phyloP scores from a whole-genome alignment of 306 rosid genomes.

The Fragaria iinumae region DNA sequence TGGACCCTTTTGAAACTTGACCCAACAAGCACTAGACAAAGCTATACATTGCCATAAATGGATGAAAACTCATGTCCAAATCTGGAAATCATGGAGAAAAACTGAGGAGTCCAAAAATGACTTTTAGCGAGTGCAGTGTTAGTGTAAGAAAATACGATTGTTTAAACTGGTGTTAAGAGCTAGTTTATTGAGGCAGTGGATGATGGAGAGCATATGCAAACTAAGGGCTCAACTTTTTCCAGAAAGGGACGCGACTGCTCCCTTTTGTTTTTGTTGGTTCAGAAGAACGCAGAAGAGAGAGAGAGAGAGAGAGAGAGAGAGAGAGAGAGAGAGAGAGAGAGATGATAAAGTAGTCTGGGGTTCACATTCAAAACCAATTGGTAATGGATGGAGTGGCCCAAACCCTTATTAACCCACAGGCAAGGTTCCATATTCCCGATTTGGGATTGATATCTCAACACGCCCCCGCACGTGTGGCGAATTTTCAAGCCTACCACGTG shows the following conservation, averaged over 20 bases:
- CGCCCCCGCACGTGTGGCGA: no score
- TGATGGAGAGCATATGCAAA: slow-evolving; percentile 4
- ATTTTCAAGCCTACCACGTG: no score
- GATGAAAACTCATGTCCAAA: neutral
- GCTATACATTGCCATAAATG: neutral
- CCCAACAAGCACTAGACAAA: neutral
- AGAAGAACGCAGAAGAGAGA: neutral
- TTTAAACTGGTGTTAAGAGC: neutral
- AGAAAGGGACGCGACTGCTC: slow-evolving; percentile 2
- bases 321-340: no score
- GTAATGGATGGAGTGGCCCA: no score
- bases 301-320: neutral
- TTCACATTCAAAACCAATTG: no score
- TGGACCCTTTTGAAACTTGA: neutral
- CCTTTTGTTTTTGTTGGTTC: slow-evolving; percentile 11
- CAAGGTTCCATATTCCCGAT: no score
- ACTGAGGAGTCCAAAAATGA: neutral
- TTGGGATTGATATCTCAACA: no score
- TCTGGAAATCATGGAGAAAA: neutral
- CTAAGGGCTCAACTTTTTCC: slow-evolving; percentile 16
- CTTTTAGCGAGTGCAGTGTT: neutral
- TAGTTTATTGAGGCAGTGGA: slow-evolving; percentile 8
- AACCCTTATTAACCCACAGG: no score
- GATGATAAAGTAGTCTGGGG: no score
- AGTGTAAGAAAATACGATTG: neutral